These are phyloP conservation scores for Mortierella sp. DNA, from an alignment of 371 early-diverging fungal species.

Conservation along the genomic window DNA sequence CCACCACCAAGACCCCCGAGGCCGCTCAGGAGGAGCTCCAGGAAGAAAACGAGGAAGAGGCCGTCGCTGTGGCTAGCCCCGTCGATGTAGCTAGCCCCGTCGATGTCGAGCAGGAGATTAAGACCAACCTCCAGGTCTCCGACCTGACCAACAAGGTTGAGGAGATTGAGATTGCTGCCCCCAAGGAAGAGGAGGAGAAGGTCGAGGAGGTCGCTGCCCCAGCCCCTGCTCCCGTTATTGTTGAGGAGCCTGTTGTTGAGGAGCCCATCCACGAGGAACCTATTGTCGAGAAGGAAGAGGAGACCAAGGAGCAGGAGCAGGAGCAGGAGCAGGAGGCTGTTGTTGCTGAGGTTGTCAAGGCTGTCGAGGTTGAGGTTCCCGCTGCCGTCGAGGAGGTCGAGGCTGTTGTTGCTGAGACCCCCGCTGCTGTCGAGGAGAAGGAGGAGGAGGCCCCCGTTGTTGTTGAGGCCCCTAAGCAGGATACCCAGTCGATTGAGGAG, in stretches of 20 bases:
- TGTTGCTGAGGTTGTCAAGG: constrained; percentile 14
- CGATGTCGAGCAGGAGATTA: constrained; percentile 29
- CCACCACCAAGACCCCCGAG: constrained; percentile 12
- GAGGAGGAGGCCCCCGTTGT: constrained; percentile 5
- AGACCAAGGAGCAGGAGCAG: constrained; percentile 9
- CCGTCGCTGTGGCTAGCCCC: background rate
- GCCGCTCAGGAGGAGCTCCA: constrained; percentile 21
- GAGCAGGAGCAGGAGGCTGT: constrained; percentile 1
- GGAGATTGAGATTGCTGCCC: constrained; percentile 25
- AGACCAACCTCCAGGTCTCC: constrained; percentile 17
- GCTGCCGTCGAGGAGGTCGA: constrained; percentile 1
- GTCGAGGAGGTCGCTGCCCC: background rate
- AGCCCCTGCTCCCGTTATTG: background rate
- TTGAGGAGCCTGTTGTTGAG: constrained; percentile 18
- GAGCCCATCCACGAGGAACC: constrained; percentile 14
- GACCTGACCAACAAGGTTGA: constrained; percentile 31
- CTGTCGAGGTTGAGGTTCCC: background rate
- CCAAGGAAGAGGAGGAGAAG: constrained; percentile 25
- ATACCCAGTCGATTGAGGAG: constrained; percentile 16
- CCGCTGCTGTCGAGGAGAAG: background rate
- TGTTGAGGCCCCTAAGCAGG: constrained; percentile 16
- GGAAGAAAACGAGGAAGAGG: constrained; percentile 16
- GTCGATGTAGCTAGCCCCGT: constrained; percentile 6
- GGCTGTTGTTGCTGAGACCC: background rate
- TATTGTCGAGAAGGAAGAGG: background rate